These are phyloP conservation scores for Trichophyton schoenleinii DNA, from an alignment of 2,329 filamentous ascomycete genomes.

Conservation along the genomic window DNA sequence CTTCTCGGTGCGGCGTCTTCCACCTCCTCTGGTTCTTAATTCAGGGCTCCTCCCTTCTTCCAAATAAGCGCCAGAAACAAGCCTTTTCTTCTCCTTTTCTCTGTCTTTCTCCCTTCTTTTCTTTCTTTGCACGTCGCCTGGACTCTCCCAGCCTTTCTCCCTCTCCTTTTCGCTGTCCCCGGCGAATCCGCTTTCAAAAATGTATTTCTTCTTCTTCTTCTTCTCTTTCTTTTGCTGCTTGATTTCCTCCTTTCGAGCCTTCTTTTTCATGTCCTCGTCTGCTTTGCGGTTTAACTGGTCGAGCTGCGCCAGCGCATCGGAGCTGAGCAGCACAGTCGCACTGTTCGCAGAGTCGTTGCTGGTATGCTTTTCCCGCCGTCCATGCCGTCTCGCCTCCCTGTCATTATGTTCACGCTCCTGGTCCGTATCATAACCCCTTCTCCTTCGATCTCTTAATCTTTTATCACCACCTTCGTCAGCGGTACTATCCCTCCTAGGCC, in stretches of 20 bases:
- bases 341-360: conserved; percentile 34
- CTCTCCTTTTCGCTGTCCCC: conserved; percentile 15
- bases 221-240: conserved; percentile 19
- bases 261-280: conserved; percentile 34
- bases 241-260: conserved; percentile 23
- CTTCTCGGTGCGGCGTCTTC: conserved; percentile 33
- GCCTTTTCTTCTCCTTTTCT: conserved; percentile 39
- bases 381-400: conserved; percentile 13
- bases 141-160: conserved; percentile 14
- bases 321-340: conserved; percentile 33
- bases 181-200: conserved; percentile 4
- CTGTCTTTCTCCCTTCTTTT: conserved; percentile 17
- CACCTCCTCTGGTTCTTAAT: conserved; percentile 40
- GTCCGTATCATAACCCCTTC: conserved; percentile 9
- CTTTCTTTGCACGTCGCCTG: conserved; percentile 13
- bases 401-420: background rate
- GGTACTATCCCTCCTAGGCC: conserved; percentile 17
- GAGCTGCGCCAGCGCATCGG: conserved; percentile 52
- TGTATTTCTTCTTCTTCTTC: conserved; percentile 23
- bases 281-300: conserved; percentile 50
- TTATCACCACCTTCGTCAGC: conserved; percentile 21
- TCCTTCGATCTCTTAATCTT: conserved; percentile 14
- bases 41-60: conserved; percentile 49
- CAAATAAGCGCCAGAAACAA: conserved; percentile 57
- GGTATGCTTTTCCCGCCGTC: conserved; percentile 24